These are phyloP conservation scores for Suhomyces atakaporum DNA, from an alignment of 1,139 yeast genomes.

Conservation along the genomic window DNA sequence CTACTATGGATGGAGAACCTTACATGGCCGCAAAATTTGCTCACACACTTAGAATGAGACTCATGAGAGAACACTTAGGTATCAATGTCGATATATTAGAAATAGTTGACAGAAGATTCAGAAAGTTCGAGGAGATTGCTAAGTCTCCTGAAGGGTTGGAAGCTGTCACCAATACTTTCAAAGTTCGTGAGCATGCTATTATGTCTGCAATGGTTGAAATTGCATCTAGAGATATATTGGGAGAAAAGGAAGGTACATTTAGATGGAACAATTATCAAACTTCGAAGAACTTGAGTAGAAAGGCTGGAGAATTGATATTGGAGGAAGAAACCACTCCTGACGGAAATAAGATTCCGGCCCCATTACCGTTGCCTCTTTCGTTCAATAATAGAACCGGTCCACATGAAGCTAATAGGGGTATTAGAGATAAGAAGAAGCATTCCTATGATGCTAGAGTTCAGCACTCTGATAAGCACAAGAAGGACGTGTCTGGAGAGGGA, in stretches of 20 bases:
- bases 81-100: slow-evolving; percentile 89
- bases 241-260: slow-evolving; percentile 42
- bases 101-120: slow-evolving; percentile 74
- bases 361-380: slow-evolving; percentile 55
- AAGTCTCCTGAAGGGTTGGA: slow-evolving; percentile 42
- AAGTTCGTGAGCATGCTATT: slow-evolving; percentile 30
- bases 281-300: slow-evolving; percentile 18
- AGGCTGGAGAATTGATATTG: slow-evolving; percentile 28
- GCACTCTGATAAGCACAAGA: slow-evolving; percentile 59
- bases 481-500: slow-evolving; percentile 80
- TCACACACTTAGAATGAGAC: slow-evolving; percentile 80
- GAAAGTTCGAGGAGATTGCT: slow-evolving; percentile 59
- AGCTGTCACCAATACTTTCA: slow-evolving; percentile 46
- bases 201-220: slow-evolving; percentile 73
- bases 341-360: slow-evolving; percentile 31
- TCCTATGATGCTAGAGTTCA: slow-evolving; percentile 82
- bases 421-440: slow-evolving; percentile 77
- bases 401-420: slow-evolving; percentile 74
- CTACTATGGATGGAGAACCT: slow-evolving; percentile 80
- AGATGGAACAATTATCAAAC: slow-evolving; percentile 49
- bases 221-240: slow-evolving; percentile 67
- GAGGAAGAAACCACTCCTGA: slow-evolving; percentile 29
- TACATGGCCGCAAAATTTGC: slow-evolving; percentile 86
- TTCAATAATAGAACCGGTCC: slow-evolving; percentile 86
- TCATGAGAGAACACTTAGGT: slow-evolving; percentile 97